Base-by-base conservation (phyloP, 192 early-diverging fungal genomes). In the Podila minutissima region DNA sequence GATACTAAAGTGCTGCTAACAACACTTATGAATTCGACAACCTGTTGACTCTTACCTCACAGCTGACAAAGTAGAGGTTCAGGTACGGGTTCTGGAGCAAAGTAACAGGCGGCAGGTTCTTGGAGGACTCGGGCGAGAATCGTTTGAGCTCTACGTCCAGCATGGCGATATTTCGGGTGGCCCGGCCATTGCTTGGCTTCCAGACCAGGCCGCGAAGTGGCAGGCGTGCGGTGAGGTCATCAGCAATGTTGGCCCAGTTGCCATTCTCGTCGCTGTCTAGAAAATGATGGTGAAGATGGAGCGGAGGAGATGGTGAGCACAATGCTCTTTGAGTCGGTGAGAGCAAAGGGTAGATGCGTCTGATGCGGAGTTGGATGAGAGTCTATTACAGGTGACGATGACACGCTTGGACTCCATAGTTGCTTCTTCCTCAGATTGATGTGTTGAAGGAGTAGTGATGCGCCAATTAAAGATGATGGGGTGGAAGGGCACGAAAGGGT, bases 201-300 rank as follows among this genome's bases (percentile, higher is more conserved):
- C 95, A 97, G 33, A 87, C 85, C 17, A 97, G 74, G 69, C 95
- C 94, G 46, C 91, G 87, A 31, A 97, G 85, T 3, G 95, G 95
- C 37, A 97, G 87, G n/a, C 93, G 86, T 31, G 85, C 68, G 32
- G 66, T 74, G 51, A 97, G 86, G 46, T 92, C 94, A 50, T 89
- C 83, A 19, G 87, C 86, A 22, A 96, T 86, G 28, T 84, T 83
- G 38, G 78, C 82, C 93, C 93, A 95, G 32, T 89, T 83, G 10
- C 78, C 87, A 78, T 82, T 84, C 60, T 90, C 87, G 61, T 90
- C 89, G 67, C 82, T 83, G 66, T 90, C 89, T 90, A 69, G 9
- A 38, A 20, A 75, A 0, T 48, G 22, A 24, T 24, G 31, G 37
- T 46, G 2, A 12, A 65, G 35, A 35, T 51, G 13, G 33, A 28